These are phyloP conservation scores for Penicillium argentinense DNA, from an alignment of 495 filamentous ascomycete genomes.

Conservation along the genomic window DNA sequence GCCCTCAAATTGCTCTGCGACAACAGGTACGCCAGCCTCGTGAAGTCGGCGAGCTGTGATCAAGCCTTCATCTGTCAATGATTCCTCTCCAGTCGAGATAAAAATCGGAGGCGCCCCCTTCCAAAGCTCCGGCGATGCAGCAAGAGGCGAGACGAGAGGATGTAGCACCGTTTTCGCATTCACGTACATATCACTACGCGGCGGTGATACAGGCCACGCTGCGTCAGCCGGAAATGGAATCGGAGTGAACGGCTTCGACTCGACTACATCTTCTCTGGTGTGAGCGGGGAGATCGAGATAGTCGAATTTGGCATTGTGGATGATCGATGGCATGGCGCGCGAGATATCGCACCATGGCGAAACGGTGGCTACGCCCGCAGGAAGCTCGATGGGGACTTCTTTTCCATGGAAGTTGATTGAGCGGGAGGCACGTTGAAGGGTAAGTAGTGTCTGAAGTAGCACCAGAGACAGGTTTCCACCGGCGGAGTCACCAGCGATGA, in stretches of 20 bases:
- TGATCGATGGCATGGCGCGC: constrained; percentile 69
- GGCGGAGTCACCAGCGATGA: constrained; percentile 84
- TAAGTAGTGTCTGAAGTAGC: constrained; percentile 72
- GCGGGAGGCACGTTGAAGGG: constrained; percentile 57
- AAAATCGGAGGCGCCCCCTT: constrained; percentile 66
- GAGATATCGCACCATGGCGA: constrained; percentile 80
- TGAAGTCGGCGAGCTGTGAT: constrained; percentile 60
- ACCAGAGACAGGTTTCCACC: constrained; percentile 75
- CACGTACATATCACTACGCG: constrained; percentile 67
- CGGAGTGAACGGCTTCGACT: constrained; percentile 18
- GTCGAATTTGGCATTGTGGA: constrained; percentile 64
- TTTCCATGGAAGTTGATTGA: constrained; percentile 64
- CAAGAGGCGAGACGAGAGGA: constrained; percentile 71
- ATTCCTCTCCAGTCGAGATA: constrained; percentile 76
- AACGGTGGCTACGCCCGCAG: constrained; percentile 62
- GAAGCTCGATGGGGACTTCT: constrained; percentile 61
- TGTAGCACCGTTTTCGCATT: constrained; percentile 63
- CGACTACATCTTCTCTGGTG: constrained; percentile 28
- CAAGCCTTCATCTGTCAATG: constrained; percentile 69
- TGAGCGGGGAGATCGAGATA: constrained; percentile 59
- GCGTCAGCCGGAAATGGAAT: constrained; percentile 47
- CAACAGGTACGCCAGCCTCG: constrained; percentile 60
- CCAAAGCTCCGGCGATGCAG: constrained; percentile 61
- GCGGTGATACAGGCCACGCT: constrained; percentile 72
- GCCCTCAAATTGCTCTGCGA: constrained; percentile 74